Evolutionary conservation across 768 basidiomycete genomes (phyloP), one percentile per base, ranked within the genome.

Genomic region (Paxillus ammoniavirescens): DNA sequence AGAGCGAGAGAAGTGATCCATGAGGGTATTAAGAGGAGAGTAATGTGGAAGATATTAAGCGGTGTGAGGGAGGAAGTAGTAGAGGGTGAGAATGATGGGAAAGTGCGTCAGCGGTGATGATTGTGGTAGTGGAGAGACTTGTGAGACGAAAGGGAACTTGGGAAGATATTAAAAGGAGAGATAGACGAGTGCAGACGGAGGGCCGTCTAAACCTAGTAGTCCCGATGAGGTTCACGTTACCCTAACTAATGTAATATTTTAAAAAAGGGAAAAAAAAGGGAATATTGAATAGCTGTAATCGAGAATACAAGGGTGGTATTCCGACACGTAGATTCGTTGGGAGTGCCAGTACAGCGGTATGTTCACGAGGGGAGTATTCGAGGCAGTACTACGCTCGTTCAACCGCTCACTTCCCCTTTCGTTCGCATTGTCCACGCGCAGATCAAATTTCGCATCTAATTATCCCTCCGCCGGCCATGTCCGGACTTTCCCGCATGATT

Each of bases 1-100:
- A 50, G 67, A 50, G 51, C 66, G 72, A 51, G 70, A 21, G 42
- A 61, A 69, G 51, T 66, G 65, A 59, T 77, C 70, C 77, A 78
- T 78, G 63, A 56, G 47, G 37, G 33, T 33, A 52, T 56, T 52
- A 56, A 48, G 50, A 47, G 21, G 12, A n/a, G 23, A 37, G 36
- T 52, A n/a, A 26, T 45, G 33, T 26, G 40, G 43, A 14, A 30
- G 37, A 10, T 31, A 51, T 47, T 40, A 49, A 4, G 23, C 17
- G 26, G 28, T 35, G 13, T 33, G 50, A 43, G 8, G 26, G 52
- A 12, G 49, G 30, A 30, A 23, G 42, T 49, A 46, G 28, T 17
- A 50, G 42, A 37, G 42, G 26, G n/a, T 13, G 47, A 23, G 42
- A 26, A 26, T 42, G 44, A 42, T 23, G 48, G 47, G 42, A 47